These are phyloP conservation scores for Pythium sp. DNA, from an alignment of 352 stramenopile genomes.

Conservation along the genomic window DNA sequence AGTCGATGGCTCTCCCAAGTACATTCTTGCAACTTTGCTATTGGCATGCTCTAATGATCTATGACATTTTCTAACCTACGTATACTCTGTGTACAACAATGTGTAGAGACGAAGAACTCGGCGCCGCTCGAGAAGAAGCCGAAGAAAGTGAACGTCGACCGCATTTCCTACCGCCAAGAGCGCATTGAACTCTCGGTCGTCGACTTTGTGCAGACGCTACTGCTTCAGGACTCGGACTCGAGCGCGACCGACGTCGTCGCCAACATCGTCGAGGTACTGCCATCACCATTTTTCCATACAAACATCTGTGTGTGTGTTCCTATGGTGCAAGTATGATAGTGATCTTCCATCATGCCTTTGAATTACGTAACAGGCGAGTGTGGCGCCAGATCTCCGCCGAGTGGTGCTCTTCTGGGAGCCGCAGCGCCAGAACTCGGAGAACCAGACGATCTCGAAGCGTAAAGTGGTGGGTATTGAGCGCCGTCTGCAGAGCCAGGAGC, in stretches of 20 bases:
- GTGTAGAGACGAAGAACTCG: conserved; percentile 63
- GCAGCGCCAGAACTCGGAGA: conserved; percentile 58
- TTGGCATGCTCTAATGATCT: background rate
- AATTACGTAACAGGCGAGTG: conserved; percentile 39
- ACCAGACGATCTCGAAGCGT: conserved; percentile 74
- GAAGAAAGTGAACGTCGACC: conserved; percentile 59
- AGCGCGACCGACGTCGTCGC: conserved; percentile 60
- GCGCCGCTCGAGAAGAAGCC: conserved; percentile 69
- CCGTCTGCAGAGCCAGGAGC: conserved; percentile 57
- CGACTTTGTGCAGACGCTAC: conserved; percentile 66
- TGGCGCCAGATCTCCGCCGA: conserved; percentile 60
- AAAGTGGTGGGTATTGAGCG: conserved; percentile 66
- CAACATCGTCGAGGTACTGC: conserved; percentile 61
- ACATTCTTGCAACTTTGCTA: background rate
- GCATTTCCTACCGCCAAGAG: conserved; percentile 72
- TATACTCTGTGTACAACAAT: background rate
- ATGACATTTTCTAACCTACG: background rate
- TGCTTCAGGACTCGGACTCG: conserved; percentile 61
- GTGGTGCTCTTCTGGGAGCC: conserved; percentile 77
- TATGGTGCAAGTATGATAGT: background rate
- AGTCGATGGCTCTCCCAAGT: conserved; percentile 38
- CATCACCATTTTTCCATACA: background rate
- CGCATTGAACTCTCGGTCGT: conserved; percentile 61
- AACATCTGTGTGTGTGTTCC: background rate
- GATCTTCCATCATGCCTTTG: background rate